A percentile compares a stretch with the other conserved stretches of the same genome.
These are phyloP conservation scores for Dioscorea alata DNA, from an alignment of 106 monocot species.

Conservation along the genomic window DNA sequence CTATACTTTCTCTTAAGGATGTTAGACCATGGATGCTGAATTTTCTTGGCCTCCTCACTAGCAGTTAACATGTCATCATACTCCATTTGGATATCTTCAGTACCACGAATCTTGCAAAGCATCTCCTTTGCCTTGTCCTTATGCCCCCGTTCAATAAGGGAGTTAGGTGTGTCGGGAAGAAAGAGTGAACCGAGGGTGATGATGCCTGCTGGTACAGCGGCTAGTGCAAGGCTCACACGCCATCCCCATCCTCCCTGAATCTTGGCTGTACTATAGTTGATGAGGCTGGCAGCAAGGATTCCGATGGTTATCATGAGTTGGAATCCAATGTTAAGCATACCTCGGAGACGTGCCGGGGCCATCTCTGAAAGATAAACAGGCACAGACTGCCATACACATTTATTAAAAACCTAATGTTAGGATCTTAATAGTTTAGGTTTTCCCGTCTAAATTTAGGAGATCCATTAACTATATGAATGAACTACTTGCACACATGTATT, in stretches of 20 bases:
- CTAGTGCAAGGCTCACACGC: neutral
- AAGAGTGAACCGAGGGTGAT: neutral
- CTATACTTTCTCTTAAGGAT: conserved; percentile 5
- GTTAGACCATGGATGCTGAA: conserved; percentile 4
- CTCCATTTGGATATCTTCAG: conserved; percentile 1
- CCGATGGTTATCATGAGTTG: neutral
- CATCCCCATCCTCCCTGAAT: neutral
- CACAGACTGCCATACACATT: neutral
- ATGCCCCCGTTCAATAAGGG: neutral
- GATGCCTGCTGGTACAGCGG: neutral
- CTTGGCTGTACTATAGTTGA: neutral
- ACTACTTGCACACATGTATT: neutral
- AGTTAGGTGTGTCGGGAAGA: neutral
- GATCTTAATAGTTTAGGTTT: neutral
- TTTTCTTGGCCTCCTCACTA: conserved; percentile 1
- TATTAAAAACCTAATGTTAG: neutral
- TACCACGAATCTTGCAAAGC: conserved; percentile 2
- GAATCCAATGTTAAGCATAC: conserved; percentile 1
- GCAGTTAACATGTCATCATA: conserved; percentile 2
- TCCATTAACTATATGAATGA: neutral
- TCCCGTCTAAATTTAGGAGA: too few relatives aligned
- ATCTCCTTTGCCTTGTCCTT: neutral
- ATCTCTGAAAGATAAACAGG: neutral
- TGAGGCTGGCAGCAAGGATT: neutral
- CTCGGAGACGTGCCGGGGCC: neutral